Conservation (phyloP, 805 yeast species). For the Wickerhamomyces bisporus region DNA sequence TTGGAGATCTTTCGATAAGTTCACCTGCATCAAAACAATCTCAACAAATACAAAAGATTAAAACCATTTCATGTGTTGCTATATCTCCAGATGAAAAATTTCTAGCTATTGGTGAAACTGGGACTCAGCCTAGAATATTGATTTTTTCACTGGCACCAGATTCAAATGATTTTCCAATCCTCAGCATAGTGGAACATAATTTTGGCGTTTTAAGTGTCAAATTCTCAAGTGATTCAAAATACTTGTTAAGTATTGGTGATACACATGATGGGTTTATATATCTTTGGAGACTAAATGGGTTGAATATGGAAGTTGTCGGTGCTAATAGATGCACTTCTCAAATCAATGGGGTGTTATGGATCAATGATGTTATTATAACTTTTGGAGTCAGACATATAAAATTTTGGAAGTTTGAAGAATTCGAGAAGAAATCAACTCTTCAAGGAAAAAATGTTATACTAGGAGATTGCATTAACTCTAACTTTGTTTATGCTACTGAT, state of each 20-base stretch:
- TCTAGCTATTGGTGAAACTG: conserved; percentile 67
- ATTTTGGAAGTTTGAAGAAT: conserved; percentile 47
- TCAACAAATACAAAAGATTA: conserved; percentile 35
- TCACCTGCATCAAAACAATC: conserved; percentile 6
- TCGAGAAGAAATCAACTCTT: conserved; percentile 28
- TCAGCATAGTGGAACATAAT: conserved; percentile 53
- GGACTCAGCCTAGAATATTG: conserved; percentile 62
- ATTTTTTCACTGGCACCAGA: conserved; percentile 52
- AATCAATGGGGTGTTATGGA: conserved; percentile 54
- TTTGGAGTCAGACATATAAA: conserved; percentile 58
- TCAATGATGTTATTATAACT: conserved; percentile 43
- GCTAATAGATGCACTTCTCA: conserved; percentile 61
- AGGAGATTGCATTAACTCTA: conserved; percentile 42
- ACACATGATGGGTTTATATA: conserved; percentile 64
- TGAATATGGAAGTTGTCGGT: conserved; percentile 33
- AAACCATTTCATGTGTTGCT: conserved; percentile 52
- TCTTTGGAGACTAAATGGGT: conserved; percentile 46
- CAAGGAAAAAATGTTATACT: conserved; percentile 58
- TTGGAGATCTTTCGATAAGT: conserved; percentile 9
- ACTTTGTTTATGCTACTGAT: conserved; percentile 37
- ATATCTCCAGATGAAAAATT: conserved; percentile 48
- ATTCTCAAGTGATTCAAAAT: conserved; percentile 55
- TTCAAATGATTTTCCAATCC: conserved; percentile 43
- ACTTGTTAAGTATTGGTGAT: conserved; percentile 58
- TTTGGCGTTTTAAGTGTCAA: conserved; percentile 54